Conservation (phyloP, 2,329 filamentous ascomycete genomes). For the Diaporthe ampelina region DNA sequence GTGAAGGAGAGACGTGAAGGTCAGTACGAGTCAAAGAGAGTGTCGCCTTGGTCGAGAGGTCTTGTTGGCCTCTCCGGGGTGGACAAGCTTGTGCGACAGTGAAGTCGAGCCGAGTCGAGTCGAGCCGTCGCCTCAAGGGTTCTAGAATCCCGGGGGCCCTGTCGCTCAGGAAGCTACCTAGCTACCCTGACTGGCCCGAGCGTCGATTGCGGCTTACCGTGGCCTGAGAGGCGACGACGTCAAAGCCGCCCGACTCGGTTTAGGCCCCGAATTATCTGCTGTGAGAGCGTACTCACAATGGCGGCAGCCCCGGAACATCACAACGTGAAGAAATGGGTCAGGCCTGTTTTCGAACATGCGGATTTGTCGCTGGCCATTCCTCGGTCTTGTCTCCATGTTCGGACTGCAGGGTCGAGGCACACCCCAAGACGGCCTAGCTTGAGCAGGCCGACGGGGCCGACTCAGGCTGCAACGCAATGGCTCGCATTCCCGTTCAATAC, state of each 20-base stretch:
- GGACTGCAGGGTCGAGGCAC: not conserved
- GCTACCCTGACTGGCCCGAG: slow-evolving; percentile 30
- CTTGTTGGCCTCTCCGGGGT: slow-evolving; percentile 36
- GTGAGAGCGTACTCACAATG: not conserved
- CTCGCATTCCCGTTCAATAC: no score
- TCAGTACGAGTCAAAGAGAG: not conserved
- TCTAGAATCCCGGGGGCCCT: slow-evolving; percentile 23
- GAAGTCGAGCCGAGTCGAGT: slow-evolving; percentile 18
- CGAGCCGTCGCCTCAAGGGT: not conserved
- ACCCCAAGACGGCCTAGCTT: slow-evolving; percentile 5
- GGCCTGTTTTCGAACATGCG: not conserved
- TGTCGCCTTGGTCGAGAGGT: not conserved
- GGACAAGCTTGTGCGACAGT: slow-evolving; percentile 25
- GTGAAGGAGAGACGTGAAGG: slow-evolving; percentile 4
- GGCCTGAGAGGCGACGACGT: slow-evolving; percentile 37
- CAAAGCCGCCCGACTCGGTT: slow-evolving; percentile 8
- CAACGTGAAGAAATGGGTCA: not conserved
- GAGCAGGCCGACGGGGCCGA: not conserved
- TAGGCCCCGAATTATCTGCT: not conserved
- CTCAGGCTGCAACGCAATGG: not conserved
- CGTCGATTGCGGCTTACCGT: slow-evolving; percentile 40
- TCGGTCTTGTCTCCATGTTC: not conserved
- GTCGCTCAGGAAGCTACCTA: not conserved
- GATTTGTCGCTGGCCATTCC: not conserved
- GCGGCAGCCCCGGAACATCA: not conserved